Conservation (phyloP, 768 basidiomycete genomes). For the Boletus vermiculosoides region DNA sequence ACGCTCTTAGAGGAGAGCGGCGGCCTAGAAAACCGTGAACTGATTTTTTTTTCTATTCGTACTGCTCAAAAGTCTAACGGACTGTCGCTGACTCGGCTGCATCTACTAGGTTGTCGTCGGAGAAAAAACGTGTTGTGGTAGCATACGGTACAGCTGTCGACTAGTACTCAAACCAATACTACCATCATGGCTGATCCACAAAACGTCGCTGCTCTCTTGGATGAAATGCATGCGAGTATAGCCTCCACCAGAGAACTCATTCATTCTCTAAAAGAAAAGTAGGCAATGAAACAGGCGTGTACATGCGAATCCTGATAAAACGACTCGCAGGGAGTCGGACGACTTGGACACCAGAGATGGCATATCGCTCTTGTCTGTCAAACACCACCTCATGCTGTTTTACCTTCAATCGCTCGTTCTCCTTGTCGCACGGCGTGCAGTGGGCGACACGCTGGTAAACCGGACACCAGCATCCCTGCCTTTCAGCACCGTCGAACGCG, state of each 20-base stretch:
- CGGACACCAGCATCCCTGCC: constrained; percentile 48
- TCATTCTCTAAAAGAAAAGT: constrained; percentile 56
- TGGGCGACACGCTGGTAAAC: constrained; percentile 59
- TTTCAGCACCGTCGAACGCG: constrained; percentile 55
- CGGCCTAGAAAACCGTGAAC: constrained; percentile 69
- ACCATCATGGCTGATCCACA: constrained; percentile 20
- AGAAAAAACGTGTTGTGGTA: not conserved
- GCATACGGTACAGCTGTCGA: not conserved
- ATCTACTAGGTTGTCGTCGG: constrained; percentile 1
- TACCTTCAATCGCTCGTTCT: constrained; percentile 85
- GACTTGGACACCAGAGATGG: constrained; percentile 65
- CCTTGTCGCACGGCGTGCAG: constrained; percentile 63
- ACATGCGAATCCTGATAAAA: constrained; percentile 15
- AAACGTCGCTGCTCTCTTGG: constrained; percentile 31
- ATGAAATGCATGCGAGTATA: constrained; percentile 64
- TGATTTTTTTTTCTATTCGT: constrained; percentile 35
- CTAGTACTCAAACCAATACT: not conserved
- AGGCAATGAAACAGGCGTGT: constrained; percentile 17
- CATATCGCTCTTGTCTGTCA: constrained; percentile 87
- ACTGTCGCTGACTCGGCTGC: constrained; percentile 9
- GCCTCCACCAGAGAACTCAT: constrained; percentile 57
- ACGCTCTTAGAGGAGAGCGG: constrained; percentile 45
- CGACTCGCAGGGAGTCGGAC: constrained; percentile 28
- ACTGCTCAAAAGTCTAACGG: not conserved
- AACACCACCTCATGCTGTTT: constrained; percentile 79